phyloP scores from a whole-genome alignment of 495 filamentous ascomycete species.

The Neurospora tetraspora region DNA sequence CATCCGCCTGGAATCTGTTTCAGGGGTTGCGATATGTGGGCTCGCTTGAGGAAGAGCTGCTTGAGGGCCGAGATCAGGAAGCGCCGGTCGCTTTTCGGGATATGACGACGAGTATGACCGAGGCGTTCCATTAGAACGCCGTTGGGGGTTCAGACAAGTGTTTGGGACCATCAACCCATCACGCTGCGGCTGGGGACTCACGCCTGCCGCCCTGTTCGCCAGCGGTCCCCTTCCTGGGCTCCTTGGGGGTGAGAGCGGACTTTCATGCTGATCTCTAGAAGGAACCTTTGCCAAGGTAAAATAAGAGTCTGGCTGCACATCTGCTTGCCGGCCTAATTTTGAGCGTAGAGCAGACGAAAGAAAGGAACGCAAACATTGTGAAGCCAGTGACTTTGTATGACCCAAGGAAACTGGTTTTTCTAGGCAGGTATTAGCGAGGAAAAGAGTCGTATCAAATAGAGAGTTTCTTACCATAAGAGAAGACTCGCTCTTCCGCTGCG shows the following conservation, averaged over 20 bases:
- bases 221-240: background rate
- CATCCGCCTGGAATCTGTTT: conserved; percentile 31
- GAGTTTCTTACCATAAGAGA: conserved; percentile 1
- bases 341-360: conserved; percentile 7
- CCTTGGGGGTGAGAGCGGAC: background rate
- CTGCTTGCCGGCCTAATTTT: background rate
- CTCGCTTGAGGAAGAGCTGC: conserved; percentile 3
- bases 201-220: background rate
- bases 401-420: conserved; percentile 20
- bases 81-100: conserved; percentile 22
- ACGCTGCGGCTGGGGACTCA: background rate
- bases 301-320: background rate
- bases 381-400: conserved; percentile 21
- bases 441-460: background rate
- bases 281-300: background rate
- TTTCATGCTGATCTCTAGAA: background rate
- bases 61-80: background rate
- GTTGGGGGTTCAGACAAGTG: conserved; percentile 23
- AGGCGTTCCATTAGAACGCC: conserved; percentile 10
- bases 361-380: conserved; percentile 21
- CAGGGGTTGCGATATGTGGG: conserved; percentile 13
- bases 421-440: background rate
- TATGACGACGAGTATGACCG: conserved; percentile 32
- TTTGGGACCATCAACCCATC: background rate
- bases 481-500: conserved; percentile 5